Evolutionary conservation across 495 filamentous ascomycete genomes (phyloP).

Genomic region (Jackrogersella multiformis): DNA sequence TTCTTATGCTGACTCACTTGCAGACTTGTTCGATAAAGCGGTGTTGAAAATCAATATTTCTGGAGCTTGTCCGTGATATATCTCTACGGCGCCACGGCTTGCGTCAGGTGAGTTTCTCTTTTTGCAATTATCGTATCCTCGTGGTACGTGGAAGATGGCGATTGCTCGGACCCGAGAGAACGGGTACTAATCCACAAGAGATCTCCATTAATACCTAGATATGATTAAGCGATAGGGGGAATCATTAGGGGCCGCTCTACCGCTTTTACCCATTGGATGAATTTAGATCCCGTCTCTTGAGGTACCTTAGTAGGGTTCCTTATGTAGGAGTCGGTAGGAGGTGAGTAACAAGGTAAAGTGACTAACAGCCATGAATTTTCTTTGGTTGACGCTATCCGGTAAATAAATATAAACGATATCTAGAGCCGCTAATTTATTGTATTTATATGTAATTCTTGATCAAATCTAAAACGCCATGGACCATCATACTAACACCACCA

Average conservation of each 20-base stretch:
- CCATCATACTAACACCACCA: neutral
- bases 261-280: conserved; percentile 1
- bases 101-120: neutral
- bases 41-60: neutral
- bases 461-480: neutral
- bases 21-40: neutral
- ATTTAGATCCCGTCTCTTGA: too few species aligned
- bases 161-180: neutral
- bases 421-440: neutral
- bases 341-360: neutral
- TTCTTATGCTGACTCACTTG: neutral
- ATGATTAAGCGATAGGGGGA: conserved; percentile 6
- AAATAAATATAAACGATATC: neutral
- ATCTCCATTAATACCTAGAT: too few species aligned
- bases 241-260: neutral
- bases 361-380: neutral
- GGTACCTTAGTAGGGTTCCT: neutral
- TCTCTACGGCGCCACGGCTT: neutral
- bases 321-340: neutral
- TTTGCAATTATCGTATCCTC: neutral
- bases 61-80: neutral
- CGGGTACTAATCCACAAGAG: neutral
- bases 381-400: neutral
- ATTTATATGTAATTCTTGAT: neutral
- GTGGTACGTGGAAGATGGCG: conserved; percentile 1